Base-by-base conservation (phyloP, 176 grass and related monocot genomes). In the Microstegium vimineum region DNA sequence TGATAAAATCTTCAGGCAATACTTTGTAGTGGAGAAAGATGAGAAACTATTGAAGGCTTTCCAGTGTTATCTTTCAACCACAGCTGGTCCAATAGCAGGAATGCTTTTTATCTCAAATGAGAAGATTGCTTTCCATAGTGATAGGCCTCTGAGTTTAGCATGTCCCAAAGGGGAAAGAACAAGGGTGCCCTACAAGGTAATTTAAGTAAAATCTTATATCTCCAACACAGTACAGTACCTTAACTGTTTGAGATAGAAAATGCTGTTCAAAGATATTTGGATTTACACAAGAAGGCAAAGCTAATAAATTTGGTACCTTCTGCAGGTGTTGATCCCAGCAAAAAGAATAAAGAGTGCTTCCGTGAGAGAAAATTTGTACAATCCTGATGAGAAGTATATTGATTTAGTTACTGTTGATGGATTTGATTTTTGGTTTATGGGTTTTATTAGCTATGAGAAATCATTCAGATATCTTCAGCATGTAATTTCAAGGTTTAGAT, bases 381-480 rank as follows among this genome's bases (percentile, higher is more conserved):
- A 94, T 52, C 90, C 95, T 31, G 82, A 94, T 33, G 86, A 98
- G 51, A 98, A 98, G 82, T 94, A 98, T 47, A 80, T 93, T 18
- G 88, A 93, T 74, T 64, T 98, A 80, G 82, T 93, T 47, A 98
- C 95, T 13, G 36, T 75, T 68, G 95, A 98, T 30, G 89, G 75
- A 6, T 98, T 98, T 31, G 92, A 95, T 77, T 95, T 98, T 76
- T 98, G 95, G 95, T 98, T 98, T 69, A 98, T 91, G 82, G 90
- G 86, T 49, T 98, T 93, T 78, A 33, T 93, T n/a, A 93, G 89
- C 66, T 84, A 81, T 31, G 56, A 77, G 69, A 93, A 79, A 73
- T 93, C 90, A 66, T 88, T 89, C 61, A 90, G 81, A 75, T 79
- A 85, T 79, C 54, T 94, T 73, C 73, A 82, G 81, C 67, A 18